Evolutionary conservation across 2,329 filamentous ascomycete genomes (phyloP).

Genomic region (Alternaria triticimaculans): DNA sequence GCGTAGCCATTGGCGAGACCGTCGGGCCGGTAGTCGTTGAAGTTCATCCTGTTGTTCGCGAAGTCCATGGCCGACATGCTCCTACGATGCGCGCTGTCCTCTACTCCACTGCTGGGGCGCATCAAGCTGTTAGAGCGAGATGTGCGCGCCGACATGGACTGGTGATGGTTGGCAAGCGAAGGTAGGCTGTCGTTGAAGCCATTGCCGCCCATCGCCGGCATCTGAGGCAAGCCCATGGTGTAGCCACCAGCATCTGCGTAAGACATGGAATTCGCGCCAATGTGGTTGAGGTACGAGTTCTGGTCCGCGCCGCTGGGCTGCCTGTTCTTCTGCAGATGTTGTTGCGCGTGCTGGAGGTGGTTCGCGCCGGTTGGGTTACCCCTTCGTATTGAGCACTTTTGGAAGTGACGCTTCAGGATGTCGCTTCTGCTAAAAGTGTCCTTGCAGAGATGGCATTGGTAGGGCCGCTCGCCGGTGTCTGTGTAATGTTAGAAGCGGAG

Average conservation of each 20-base stretch:
- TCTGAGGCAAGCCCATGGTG: constrained; percentile 44
- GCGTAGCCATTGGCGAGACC: constrained; percentile 36
- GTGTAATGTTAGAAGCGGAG: constrained; percentile 44
- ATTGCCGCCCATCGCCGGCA: constrained; percentile 42
- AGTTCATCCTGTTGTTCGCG: constrained; percentile 41
- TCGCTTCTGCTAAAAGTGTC: constrained; percentile 98
- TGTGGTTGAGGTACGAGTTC: constrained; percentile 46
- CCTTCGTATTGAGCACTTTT: constrained; percentile 96
- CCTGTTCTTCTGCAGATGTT: constrained; percentile 77
- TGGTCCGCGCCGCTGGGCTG: constrained; percentile 42
- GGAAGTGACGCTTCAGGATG: constrained; percentile 97
- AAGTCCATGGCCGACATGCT: constrained; percentile 48
- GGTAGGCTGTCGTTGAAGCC: constrained; percentile 48
- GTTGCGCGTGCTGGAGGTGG: constrained; percentile 90
- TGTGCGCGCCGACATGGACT: constrained; percentile 56
- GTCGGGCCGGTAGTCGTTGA: constrained; percentile 46
- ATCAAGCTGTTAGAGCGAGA: constrained; percentile 59
- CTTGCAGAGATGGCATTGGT: constrained; percentile 97
- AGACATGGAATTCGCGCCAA: constrained; percentile 42
- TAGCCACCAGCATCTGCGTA: constrained; percentile 41
- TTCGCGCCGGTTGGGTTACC: constrained; percentile 95
- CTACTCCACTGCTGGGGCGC: constrained; percentile 47
- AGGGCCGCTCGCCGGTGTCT: constrained; percentile 98
- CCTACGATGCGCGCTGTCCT: constrained; percentile 41
- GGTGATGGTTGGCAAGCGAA: constrained; percentile 48